phyloP scores from a whole-genome alignment of 2,329 filamentous ascomycete species.

The Rasamsonia emersonii region DNA sequence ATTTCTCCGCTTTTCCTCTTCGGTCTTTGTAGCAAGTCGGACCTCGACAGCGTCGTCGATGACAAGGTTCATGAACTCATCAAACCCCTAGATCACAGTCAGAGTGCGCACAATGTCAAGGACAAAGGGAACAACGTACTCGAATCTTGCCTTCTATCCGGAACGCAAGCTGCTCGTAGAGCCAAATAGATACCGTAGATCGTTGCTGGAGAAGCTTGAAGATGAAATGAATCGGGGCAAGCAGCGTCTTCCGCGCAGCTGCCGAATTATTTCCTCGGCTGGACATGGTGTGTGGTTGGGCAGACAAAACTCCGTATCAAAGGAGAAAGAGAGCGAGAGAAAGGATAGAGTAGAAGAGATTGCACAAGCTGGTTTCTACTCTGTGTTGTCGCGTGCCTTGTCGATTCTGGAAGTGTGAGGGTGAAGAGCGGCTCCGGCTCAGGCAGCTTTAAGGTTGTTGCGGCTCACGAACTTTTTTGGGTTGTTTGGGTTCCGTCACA shows the following conservation, averaged over 20 bases:
- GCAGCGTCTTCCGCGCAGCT: conserved; percentile 57
- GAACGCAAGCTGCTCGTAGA: conserved; percentile 91
- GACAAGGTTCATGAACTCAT: conserved; percentile 99
- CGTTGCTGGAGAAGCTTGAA: conserved; percentile 85
- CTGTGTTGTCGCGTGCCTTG: no score
- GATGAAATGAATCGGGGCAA: conserved; percentile 78
- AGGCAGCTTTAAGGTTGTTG: no score
- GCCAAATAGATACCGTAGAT: conserved; percentile 84
- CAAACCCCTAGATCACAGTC: conserved; percentile 64
- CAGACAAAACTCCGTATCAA: no score
- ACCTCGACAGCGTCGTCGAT: conserved; percentile 94
- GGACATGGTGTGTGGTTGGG: conserved; percentile 41
- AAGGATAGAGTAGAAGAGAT: no score
- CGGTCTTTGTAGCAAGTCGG: conserved; percentile 70
- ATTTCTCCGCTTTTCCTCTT: conserved; percentile 67
- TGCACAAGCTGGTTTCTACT: no score
- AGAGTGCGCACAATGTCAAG: conserved; percentile 3
- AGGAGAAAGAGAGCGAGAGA: no score
- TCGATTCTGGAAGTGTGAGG: no score
- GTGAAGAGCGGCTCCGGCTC: no score
- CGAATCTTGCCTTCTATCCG: conserved; percentile 95
- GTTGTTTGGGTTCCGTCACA: conserved; percentile 13
- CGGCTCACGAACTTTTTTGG: conserved; percentile 24
- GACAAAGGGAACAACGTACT: conserved; percentile 47
- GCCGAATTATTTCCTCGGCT: conserved; percentile 46